phyloP scores from a whole-genome alignment of 2,329 filamentous ascomycete genomes.

The Pseudocercospora fuligena region DNA sequence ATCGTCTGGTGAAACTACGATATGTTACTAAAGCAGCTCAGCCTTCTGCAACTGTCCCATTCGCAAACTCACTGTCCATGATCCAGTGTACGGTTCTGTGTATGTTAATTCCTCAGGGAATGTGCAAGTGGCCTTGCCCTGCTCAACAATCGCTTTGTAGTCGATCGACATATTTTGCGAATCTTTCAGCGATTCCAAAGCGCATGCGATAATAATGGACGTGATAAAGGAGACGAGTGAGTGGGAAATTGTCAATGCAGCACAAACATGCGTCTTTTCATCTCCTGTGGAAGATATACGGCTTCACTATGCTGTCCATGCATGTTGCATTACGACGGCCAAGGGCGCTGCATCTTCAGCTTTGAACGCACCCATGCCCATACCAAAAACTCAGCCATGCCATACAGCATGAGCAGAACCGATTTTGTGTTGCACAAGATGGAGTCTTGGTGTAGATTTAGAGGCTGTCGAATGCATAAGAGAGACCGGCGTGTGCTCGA shows the following conservation, averaged over 20 bases:
- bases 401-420: not conserved
- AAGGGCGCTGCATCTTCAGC: not conserved
- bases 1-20: not conserved
- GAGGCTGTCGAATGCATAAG: not conserved
- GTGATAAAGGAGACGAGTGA: not conserved
- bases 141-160: not conserved
- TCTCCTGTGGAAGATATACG: not conserved
- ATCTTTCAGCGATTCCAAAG: too few relatives aligned
- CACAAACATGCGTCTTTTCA: not conserved
- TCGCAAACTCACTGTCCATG: not conserved
- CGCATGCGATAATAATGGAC: too few relatives aligned
- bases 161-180: not conserved
- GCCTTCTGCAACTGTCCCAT: not conserved
- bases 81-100: not conserved
- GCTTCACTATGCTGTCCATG: not conserved
- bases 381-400: not conserved
- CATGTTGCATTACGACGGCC: not conserved
- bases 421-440: not conserved
- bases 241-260: not conserved
- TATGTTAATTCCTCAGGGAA: not conserved
- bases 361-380: not conserved
- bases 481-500: not conserved
- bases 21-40: not conserved
- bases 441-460: not conserved
- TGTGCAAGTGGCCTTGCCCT: not conserved